These are phyloP conservation scores for Cystofilobasidium bisporidii DNA, from an alignment of 768 basidiomycete species.

Conservation along the genomic window DNA sequence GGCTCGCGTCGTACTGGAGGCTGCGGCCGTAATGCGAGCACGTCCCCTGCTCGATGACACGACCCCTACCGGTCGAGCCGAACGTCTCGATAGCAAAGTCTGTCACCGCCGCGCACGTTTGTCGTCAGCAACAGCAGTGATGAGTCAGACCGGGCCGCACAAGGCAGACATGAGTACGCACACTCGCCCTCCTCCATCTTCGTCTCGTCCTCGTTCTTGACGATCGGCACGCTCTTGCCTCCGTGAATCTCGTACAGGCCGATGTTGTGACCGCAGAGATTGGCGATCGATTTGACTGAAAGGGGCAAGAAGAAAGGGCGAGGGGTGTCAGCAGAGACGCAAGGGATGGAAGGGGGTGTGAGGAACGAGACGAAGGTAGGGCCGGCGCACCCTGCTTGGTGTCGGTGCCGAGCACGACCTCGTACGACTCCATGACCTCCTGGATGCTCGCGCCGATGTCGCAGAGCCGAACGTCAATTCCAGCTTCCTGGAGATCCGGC, in stretches of 20 bases:
- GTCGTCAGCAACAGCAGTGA: too few species aligned
- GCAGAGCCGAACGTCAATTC: conserved; percentile 87
- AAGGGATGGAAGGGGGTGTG: conserved; percentile 1
- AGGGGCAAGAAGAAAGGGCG: too few species aligned
- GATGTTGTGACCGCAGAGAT: conserved; percentile 91
- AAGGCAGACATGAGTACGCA: conserved; percentile 1
- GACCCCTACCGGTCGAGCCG: conserved; percentile 87
- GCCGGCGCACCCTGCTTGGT: conserved; percentile 60
- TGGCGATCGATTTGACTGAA: conserved; percentile 82
- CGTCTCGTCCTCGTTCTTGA: conserved; percentile 77
- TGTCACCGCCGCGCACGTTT: neutral
- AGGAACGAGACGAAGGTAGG: conserved; percentile 25
- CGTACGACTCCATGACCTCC: conserved; percentile 98
- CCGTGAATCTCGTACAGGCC: conserved; percentile 80
- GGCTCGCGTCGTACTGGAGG: conserved; percentile 15
- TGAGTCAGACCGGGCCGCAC: neutral
- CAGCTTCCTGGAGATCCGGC: conserved; percentile 96
- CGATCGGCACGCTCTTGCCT: conserved; percentile 80
- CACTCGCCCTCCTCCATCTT: conserved; percentile 99
- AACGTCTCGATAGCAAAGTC: conserved; percentile 98
- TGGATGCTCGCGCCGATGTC: conserved; percentile 87
- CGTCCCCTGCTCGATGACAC: conserved; percentile 82
- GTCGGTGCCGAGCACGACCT: conserved; percentile 83
- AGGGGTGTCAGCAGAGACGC: too few species aligned
- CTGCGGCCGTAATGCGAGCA: conserved; percentile 75